Conservation (phyloP, 2,329 filamentous ascomycete genomes). For the Diaporthe sp. region DNA sequence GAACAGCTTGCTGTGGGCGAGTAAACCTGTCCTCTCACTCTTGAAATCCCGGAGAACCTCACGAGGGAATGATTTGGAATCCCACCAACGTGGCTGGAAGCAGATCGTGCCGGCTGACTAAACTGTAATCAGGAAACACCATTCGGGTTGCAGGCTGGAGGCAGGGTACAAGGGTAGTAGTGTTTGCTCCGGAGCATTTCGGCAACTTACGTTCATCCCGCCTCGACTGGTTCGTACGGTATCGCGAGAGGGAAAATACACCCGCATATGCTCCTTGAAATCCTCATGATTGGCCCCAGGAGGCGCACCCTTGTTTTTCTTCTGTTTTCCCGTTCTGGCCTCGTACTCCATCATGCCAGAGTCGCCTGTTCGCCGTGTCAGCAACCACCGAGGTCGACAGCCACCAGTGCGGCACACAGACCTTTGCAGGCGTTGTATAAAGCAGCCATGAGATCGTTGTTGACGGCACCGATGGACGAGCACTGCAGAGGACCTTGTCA, state of each 20-base stretch:
- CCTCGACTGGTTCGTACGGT: conserved; percentile 78
- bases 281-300: conserved; percentile 44
- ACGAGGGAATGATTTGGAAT: conserved; percentile 77
- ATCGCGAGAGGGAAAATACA: conserved; percentile 84
- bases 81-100: conserved; percentile 80
- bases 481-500: conserved; percentile 61
- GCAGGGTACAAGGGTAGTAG: conserved; percentile 32
- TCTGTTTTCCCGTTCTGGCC: conserved; percentile 52
- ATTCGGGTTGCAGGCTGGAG: conserved; percentile 25
- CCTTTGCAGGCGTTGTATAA: conserved; percentile 70
- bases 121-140: conserved; percentile 23
- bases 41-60: conserved; percentile 81
- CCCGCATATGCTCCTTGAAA: conserved; percentile 69
- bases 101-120: conserved; percentile 87
- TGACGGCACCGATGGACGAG: conserved; percentile 86
- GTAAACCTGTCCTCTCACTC: conserved; percentile 77
- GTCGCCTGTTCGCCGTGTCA: conserved; percentile 51
- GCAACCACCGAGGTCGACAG: conserved; percentile 33
- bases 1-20: conserved; percentile 91
- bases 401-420: conserved; percentile 46
- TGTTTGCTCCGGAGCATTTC: conserved; percentile 13
- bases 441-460: conserved; percentile 72
- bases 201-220: conserved; percentile 67
- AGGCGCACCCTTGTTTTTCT: conserved; percentile 48
- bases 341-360: conserved; percentile 62